These are phyloP conservation scores for Pythium aquatile DNA, from an alignment of 352 stramenopile species.

Conservation along the genomic window DNA sequence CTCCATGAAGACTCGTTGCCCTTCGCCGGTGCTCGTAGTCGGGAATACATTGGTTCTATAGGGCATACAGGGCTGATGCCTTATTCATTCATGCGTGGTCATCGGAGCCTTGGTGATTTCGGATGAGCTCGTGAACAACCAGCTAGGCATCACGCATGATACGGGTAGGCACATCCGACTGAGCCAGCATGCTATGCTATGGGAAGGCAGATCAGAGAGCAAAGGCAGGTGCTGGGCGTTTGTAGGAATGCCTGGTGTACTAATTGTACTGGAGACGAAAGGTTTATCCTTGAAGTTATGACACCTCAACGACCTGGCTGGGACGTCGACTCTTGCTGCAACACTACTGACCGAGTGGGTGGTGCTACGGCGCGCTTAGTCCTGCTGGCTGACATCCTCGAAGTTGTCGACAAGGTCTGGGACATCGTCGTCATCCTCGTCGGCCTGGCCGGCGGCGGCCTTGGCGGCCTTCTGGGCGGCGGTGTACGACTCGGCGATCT, in stretches of 20 bases:
- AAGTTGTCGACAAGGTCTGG: slow-evolving; percentile 99
- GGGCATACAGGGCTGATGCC: no score
- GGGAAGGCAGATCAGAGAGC: background rate
- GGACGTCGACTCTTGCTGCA: slow-evolving; percentile 21
- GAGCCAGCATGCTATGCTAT: background rate
- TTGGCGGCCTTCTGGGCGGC: slow-evolving; percentile 77
- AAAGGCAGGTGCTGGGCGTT: slow-evolving; percentile 2
- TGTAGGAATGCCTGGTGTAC: slow-evolving; percentile 33
- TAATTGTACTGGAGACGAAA: slow-evolving; percentile 29
- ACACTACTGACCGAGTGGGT: slow-evolving; percentile 4
- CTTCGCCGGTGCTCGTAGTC: no score
- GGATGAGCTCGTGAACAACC: no score
- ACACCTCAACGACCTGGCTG: slow-evolving; percentile 31
- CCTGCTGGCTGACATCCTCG: slow-evolving; percentile 94
- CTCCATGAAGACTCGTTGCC: no score
- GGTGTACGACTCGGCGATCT: slow-evolving; percentile 90
- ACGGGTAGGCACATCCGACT: no score
- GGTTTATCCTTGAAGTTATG: slow-evolving; percentile 27
- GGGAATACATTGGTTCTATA: no score
- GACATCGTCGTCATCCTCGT: slow-evolving; percentile 95
- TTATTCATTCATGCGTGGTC: no score
- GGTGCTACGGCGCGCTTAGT: slow-evolving; percentile 44
- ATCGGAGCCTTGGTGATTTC: no score
- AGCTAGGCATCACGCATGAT: no score
- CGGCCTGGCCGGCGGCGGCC: slow-evolving; percentile 54